phyloP scores from a whole-genome alignment of 192 early-diverging fungal genomes.

The Geranomyces variabilis region DNA sequence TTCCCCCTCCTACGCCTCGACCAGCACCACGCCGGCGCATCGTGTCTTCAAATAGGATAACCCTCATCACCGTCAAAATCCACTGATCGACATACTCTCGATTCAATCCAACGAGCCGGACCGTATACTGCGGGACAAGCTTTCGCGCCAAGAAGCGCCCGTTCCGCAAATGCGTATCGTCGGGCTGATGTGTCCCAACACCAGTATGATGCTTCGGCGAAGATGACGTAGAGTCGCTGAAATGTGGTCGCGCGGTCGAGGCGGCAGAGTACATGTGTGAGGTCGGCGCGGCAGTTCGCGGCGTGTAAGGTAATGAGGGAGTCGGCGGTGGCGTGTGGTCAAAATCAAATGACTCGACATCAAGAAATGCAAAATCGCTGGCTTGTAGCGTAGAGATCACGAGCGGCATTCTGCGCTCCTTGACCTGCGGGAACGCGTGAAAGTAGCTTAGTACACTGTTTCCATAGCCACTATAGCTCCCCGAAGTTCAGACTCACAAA shows the following conservation, averaged over 20 bases:
- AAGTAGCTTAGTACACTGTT: too few species aligned
- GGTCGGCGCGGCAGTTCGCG: too few species aligned
- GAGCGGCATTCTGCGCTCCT: constrained; percentile 59
- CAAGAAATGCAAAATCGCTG: constrained; percentile 42
- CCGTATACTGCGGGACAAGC: constrained; percentile 51
- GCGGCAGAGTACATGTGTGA: too few species aligned
- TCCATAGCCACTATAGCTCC: too few species aligned
- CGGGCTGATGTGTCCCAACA: not conserved
- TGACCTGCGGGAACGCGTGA: constrained; percentile 44
- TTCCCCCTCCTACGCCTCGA: too few species aligned
- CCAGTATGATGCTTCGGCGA: too few species aligned
- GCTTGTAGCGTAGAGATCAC: constrained; percentile 56
- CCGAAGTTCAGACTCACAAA: constrained; percentile 59
- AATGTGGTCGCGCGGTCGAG: too few species aligned
- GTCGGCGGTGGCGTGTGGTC: constrained; percentile 25
- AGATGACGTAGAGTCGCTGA: not conserved
- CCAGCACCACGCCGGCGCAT: not conserved
- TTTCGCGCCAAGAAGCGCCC: constrained; percentile 44
- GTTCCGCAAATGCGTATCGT: constrained; percentile 41
- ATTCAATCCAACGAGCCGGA: constrained; percentile 68
- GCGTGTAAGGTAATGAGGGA: not conserved
- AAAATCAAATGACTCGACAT: constrained; percentile 38
- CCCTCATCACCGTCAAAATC: constrained; percentile 58
- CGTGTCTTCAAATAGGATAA: constrained; percentile 61
- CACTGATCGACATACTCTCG: constrained; percentile 61